Conservation (phyloP, 148 eudicot genomes). For the Arbutus unedo region DNA sequence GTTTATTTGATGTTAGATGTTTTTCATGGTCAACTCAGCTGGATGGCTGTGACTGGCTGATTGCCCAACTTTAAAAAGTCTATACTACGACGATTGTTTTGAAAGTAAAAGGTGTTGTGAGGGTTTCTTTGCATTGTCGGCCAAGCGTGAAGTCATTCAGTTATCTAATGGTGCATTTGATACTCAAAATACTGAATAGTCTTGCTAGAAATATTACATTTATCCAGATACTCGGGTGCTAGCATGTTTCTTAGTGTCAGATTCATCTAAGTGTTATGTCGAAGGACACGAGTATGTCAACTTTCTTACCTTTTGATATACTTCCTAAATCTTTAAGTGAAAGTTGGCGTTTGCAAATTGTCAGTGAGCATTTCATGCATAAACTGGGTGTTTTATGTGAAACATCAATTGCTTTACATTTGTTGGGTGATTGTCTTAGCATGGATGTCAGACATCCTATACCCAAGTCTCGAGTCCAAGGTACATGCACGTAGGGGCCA, state of each 20-base stretch:
- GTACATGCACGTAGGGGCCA: not conserved
- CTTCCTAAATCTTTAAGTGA: not conserved
- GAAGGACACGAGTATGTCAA: not conserved
- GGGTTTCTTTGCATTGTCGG: not conserved
- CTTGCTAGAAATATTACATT: not conserved
- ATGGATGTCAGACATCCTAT: not conserved
- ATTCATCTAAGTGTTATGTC: not conserved
- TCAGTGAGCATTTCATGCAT: not conserved
- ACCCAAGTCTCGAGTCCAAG: not conserved
- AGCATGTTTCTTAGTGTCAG: not conserved
- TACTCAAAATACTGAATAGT: not conserved
- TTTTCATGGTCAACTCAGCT: constrained; percentile 1
- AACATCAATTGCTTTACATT: not conserved
- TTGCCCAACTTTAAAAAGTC: not conserved
- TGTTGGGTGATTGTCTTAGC: not conserved
- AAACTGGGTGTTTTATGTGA: not conserved
- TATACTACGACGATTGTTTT: not conserved
- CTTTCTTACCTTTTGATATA: not conserved
- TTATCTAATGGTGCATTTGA: not conserved
- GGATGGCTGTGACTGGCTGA: not conserved
- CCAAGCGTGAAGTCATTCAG: not conserved
- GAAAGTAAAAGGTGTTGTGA: not conserved
- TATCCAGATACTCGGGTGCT: not conserved
- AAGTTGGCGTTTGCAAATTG: not conserved
- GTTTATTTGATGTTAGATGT: too few species aligned